A percentile compares a stretch with the other conserved stretches of the same genome.
Conservation (phyloP, 371 early-diverging fungal genomes). For the Mycotypha africana region DNA sequence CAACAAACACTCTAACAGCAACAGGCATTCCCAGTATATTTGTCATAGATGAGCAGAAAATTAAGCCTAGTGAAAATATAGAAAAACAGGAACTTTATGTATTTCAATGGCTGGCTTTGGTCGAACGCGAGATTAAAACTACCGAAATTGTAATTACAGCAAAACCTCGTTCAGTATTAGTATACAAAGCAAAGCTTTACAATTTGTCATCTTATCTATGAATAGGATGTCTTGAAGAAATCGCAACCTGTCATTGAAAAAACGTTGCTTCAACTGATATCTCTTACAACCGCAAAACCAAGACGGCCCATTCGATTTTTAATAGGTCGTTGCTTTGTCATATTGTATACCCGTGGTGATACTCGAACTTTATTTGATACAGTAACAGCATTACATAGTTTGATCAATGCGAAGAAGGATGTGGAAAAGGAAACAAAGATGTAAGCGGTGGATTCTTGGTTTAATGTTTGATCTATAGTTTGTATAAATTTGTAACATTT, state of each 20-base stretch:
- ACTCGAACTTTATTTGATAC: conserved; percentile 74
- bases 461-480: too few relatives aligned
- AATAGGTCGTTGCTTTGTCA: conserved; percentile 69
- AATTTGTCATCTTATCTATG: too few relatives aligned
- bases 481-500: not conserved
- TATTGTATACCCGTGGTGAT: conserved; percentile 70
- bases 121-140: conserved; percentile 63
- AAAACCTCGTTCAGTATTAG: not conserved
- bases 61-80: conserved; percentile 49
- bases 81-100: conserved; percentile 76
- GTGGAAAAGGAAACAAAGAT: conserved; percentile 59
- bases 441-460: conserved; percentile 31
- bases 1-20: too few relatives aligned
- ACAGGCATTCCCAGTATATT: conserved; percentile 41
- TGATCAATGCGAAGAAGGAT: conserved; percentile 61
- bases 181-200: too few relatives aligned
- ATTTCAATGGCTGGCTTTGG: conserved; percentile 74
- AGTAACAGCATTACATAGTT: conserved; percentile 61
- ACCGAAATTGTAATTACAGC: conserved; percentile 38
- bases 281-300: conserved; percentile 64
- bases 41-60: conserved; percentile 55
- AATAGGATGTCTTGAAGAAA: conserved; percentile 58
- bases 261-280: conserved; percentile 57
- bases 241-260: conserved; percentile 67
- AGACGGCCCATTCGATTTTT: conserved; percentile 72